Conservation (phyloP, 345 rosid genomes). For the Gossypium longicalyx region DNA sequence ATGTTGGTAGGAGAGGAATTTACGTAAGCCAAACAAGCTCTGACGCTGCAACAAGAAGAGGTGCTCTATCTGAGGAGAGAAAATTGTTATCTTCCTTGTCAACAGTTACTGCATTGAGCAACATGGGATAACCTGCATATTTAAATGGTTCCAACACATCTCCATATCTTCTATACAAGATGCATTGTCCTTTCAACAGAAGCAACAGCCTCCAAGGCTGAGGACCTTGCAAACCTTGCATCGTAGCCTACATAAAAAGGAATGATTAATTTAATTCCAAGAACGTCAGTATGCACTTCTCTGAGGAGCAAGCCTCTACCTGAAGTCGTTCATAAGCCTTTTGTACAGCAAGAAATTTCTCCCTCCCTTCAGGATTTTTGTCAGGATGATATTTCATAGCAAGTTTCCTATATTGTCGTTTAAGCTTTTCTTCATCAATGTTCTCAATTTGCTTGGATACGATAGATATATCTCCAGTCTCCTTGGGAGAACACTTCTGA, state of each 20-base stretch:
- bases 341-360: constrained; percentile 94
- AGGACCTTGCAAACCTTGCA: constrained; percentile 99
- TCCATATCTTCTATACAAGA: constrained; percentile 85
- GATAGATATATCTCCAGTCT: constrained; percentile 48
- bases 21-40: constrained; percentile 97
- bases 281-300: constrained; percentile 10
- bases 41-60: constrained; percentile 97
- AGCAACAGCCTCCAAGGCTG: constrained; percentile 98
- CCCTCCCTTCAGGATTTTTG: constrained; percentile 98
- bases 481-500: constrained; percentile 34
- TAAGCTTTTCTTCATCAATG: constrained; percentile 97
- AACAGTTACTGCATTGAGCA: constrained; percentile 87
- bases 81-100: constrained; percentile 90
- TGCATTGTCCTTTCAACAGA: constrained; percentile 91
- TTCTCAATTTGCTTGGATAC: constrained; percentile 89
- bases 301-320: constrained; percentile 39
- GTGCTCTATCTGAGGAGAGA: constrained; percentile 82
- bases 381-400: constrained; percentile 99
- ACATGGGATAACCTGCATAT: constrained; percentile 99
- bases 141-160: constrained; percentile 86
- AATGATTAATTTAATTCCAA: background rate
- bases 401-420: constrained; percentile 99
- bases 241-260: constrained; percentile 67
- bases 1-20: constrained; percentile 17
- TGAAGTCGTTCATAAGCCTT: constrained; percentile 98